These are phyloP conservation scores for Talaromyces borbonicus DNA, from an alignment of 495 filamentous ascomycete genomes.

Conservation along the genomic window DNA sequence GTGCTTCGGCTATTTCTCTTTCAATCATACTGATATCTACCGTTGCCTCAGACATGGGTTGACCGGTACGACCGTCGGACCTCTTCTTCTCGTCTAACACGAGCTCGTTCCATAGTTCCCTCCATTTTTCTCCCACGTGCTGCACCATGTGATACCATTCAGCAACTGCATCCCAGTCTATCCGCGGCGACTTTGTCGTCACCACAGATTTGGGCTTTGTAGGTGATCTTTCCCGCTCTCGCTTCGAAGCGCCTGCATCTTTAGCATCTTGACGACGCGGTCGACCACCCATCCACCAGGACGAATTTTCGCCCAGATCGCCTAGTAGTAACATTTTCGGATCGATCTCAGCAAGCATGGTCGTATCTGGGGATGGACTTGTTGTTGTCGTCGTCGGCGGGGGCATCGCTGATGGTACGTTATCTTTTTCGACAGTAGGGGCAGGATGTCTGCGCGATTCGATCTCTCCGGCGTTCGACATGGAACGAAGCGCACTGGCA, in stretches of 20 bases:
- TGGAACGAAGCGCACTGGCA: slow-evolving; percentile 22
- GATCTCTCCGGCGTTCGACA: slow-evolving; percentile 5
- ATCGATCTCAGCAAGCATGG: slow-evolving; percentile 49
- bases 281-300: slow-evolving; percentile 66
- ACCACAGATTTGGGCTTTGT: slow-evolving; percentile 29
- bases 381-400: too few relatives aligned
- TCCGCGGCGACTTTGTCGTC: slow-evolving; percentile 53
- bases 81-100: slow-evolving; percentile 22
- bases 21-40: slow-evolving; percentile 41
- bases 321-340: slow-evolving; percentile 72
- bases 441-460: slow-evolving; percentile 28
- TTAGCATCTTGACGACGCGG: slow-evolving; percentile 18
- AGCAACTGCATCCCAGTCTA: slow-evolving; percentile 64
- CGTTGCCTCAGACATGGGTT: slow-evolving; percentile 20
- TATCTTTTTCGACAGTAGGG: neutral
- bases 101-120: slow-evolving; percentile 35
- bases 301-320: slow-evolving; percentile 72
- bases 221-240: slow-evolving; percentile 20
- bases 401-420: slow-evolving; percentile 14
- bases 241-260: slow-evolving; percentile 19
- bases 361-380: slow-evolving; percentile 14
- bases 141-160: slow-evolving; percentile 71
- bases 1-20: slow-evolving; percentile 52
- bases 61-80: slow-evolving; percentile 16
- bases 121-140: slow-evolving; percentile 54